Evolutionary conservation across 208 protist genomes (phyloP).

Genomic region (Acanthamoeba royreba): DNA sequence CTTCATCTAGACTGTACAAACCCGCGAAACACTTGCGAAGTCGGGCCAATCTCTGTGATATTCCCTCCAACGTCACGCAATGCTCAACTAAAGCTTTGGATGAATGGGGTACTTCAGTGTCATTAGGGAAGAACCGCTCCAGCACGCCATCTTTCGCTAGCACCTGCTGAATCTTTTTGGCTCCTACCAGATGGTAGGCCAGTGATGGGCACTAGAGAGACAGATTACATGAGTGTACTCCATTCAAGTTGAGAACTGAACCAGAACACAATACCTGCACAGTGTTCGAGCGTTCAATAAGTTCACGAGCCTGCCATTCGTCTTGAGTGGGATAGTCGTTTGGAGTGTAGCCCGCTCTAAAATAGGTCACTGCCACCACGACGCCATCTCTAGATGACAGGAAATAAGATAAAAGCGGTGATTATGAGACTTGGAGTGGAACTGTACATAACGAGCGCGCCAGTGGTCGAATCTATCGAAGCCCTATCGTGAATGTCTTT

Average conservation of each 20-base stretch:
- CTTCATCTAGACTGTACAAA: conserved; percentile 87
- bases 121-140: conserved; percentile 66
- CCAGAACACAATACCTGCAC: background rate
- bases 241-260: conserved; percentile 20
- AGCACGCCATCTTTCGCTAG: conserved; percentile 78
- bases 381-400: conserved; percentile 62
- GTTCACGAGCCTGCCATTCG: conserved; percentile 82
- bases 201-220: conserved; percentile 94
- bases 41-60: background rate
- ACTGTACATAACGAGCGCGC: background rate
- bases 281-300: conserved; percentile 83
- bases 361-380: conserved; percentile 88
- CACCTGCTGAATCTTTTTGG: conserved; percentile 94
- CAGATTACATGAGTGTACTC: conserved; percentile 81
- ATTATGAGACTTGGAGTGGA: background rate
- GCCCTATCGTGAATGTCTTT: conserved; percentile 74
- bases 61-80: background rate
- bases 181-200: conserved; percentile 91
- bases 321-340: conserved; percentile 83
- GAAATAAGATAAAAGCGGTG: background rate
- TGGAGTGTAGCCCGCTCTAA: conserved; percentile 90
- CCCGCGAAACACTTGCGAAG: conserved; percentile 76
- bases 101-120: conserved; percentile 69
- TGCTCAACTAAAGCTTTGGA: conserved; percentile 48
- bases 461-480: conserved; percentile 55